A percentile compares a stretch with the other conserved stretches of the same genome.
phyloP scores from a whole-genome alignment of 2,329 filamentous ascomycete species.

The Sarocladiaceae sp. region DNA sequence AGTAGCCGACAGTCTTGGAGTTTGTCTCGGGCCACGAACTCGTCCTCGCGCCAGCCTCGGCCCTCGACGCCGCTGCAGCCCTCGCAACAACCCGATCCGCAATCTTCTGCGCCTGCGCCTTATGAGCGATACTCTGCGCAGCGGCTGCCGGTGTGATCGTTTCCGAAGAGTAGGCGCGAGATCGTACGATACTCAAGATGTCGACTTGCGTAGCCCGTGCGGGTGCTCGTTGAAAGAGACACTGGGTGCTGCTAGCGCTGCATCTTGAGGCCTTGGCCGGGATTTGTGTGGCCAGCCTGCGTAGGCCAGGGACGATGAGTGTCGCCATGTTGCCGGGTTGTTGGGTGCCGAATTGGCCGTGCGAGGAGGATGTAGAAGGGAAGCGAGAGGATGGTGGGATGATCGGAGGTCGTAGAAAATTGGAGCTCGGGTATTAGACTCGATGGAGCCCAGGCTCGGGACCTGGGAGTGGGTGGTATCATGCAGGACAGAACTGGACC shows the following conservation, averaged over 20 bases:
- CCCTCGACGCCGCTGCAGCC: conserved; percentile 28
- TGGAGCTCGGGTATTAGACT: conserved; percentile 9
- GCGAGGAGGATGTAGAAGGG: neutral
- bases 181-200: conserved; percentile 34
- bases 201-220: conserved; percentile 20
- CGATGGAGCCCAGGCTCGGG: too few relatives aligned
- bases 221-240: conserved; percentile 26
- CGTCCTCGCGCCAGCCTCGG: neutral
- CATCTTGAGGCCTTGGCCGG: conserved; percentile 37
- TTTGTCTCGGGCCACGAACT: conserved; percentile 52
- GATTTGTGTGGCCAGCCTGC: conserved; percentile 32
- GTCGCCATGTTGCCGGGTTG: conserved; percentile 32
- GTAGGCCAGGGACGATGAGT: conserved; percentile 32
- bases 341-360: neutral
- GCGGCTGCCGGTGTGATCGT: conserved; percentile 13
- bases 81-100: conserved; percentile 17
- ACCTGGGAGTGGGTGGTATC: too few relatives aligned
- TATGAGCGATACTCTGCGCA: too few relatives aligned
- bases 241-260: conserved; percentile 43
- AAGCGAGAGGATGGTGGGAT: neutral
- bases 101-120: conserved; percentile 19
- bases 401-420: conserved; percentile 3
- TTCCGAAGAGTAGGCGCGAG: conserved; percentile 31
- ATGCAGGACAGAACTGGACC: too few relatives aligned
- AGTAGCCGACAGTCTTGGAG: conserved; percentile 77